phyloP scores from a whole-genome alignment of 1,139 yeast species.

The Kodamaea sp. region DNA sequence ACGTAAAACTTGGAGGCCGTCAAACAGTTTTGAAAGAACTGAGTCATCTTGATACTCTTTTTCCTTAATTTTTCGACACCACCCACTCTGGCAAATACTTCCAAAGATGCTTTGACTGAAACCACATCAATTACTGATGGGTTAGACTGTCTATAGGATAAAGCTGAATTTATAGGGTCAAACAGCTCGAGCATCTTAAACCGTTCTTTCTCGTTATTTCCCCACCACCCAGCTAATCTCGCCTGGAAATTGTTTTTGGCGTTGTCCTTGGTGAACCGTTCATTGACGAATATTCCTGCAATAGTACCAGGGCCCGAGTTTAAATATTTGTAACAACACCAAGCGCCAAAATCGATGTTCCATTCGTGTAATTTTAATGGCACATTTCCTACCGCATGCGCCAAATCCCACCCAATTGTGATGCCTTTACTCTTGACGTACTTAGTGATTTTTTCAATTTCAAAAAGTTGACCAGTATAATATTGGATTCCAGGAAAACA shows the following conservation, averaged over 20 bases:
- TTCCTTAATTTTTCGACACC: slow-evolving; percentile 59
- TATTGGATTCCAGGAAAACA: slow-evolving; percentile 89
- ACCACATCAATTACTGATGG: slow-evolving; percentile 86
- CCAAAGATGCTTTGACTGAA: slow-evolving; percentile 65
- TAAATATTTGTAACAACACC: slow-evolving; percentile 91
- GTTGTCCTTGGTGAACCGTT: slow-evolving; percentile 41
- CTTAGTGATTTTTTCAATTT: slow-evolving; percentile 65
- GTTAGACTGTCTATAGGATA: slow-evolving; percentile 89
- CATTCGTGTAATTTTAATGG: slow-evolving; percentile 77
- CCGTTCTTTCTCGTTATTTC: slow-evolving; percentile 67
- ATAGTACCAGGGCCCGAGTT: slow-evolving; percentile 94
- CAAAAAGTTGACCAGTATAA: slow-evolving; percentile 87
- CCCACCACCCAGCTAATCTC: slow-evolving; percentile 98
- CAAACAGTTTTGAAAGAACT: slow-evolving; percentile 52
- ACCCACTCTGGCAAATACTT: slow-evolving; percentile 60
- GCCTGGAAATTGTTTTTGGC: slow-evolving; percentile 46
- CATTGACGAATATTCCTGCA: slow-evolving; percentile 79
- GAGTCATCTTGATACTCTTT: slow-evolving; percentile 61
- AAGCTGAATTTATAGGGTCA: slow-evolving; percentile 79
- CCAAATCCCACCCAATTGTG: slow-evolving; percentile 91
- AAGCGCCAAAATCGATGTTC: slow-evolving; percentile 90
- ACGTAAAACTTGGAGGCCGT: slow-evolving; percentile 45
- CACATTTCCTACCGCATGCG: slow-evolving; percentile 92
- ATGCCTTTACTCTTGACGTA: slow-evolving; percentile 49
- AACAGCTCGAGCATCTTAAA: slow-evolving; percentile 81